A percentile compares a stretch with the other conserved stretches of the same genome.
Evolutionary conservation across 2,329 filamentous ascomycete genomes (phyloP).

Genomic region (Phaeosphaeriaceae sp.): DNA sequence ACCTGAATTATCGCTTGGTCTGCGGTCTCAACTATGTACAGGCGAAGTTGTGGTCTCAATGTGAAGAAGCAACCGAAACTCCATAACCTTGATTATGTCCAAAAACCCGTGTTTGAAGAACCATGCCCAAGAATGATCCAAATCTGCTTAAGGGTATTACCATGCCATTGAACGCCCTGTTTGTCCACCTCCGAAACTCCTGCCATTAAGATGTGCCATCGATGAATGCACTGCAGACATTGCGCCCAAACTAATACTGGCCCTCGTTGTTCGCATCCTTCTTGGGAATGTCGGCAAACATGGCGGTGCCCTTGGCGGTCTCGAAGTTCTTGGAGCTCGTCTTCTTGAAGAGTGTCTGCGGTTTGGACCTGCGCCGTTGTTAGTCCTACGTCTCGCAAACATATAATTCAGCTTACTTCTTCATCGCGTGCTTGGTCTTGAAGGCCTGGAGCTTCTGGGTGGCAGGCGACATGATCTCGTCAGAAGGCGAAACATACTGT

Average conservation of each 20-base stretch:
- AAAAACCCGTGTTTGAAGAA: not conserved
- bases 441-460: conserved; percentile 82
- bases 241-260: not conserved
- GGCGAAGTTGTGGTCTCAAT: conserved; percentile 20
- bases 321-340: conserved; percentile 50
- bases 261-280: not conserved
- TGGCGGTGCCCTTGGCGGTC: conserved; percentile 39
- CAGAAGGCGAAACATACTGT: conserved; percentile 81
- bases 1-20: not conserved
- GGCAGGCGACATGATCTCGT: conserved; percentile 87
- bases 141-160: conserved; percentile 1
- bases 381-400: conserved; percentile 8
- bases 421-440: conserved; percentile 80
- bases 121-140: conserved; percentile 1
- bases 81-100: not conserved
- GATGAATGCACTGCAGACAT: not conserved
- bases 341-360: conserved; percentile 52
- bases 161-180: conserved; percentile 1
- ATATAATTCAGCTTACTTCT: conserved; percentile 64
- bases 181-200: not conserved
- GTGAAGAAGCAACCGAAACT: conserved; percentile 6
- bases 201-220: not conserved
- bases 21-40: not conserved
- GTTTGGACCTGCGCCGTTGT: conserved; percentile 41
- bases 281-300: conserved; percentile 49